Evolutionary conservation across 805 yeast genomes (phyloP).

Genomic region (Sugiyamaella boreocaroliniensis): DNA sequence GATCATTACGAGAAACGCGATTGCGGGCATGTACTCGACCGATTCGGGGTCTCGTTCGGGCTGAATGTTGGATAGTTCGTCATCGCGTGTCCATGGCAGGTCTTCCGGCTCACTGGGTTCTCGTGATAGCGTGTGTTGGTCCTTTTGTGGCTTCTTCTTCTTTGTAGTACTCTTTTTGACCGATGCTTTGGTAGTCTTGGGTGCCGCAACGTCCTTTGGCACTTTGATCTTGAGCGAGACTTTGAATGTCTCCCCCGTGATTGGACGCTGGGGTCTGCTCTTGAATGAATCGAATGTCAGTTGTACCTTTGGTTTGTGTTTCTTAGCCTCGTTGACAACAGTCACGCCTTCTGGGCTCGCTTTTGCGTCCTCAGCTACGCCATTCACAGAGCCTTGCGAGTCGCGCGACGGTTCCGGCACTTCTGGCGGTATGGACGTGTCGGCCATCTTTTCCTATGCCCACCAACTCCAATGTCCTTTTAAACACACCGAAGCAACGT

Average conservation of each 20-base stretch:
- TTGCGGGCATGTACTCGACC: conserved; percentile 19
- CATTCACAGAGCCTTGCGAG: no score
- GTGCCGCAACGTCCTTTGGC: background rate
- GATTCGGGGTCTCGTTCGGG: conserved; percentile 18
- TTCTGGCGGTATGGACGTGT: no score
- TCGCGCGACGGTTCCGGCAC: no score
- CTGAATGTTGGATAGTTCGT: conserved; percentile 21
- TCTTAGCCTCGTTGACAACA: background rate
- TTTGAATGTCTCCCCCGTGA: background rate
- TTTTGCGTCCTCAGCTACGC: no score
- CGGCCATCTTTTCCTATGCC: no score
- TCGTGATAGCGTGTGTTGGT: conserved; percentile 11
- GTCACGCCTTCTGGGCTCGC: no score
- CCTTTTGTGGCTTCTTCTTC: conserved; percentile 10
- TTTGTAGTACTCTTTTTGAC: conserved; percentile 2
- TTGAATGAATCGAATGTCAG: conserved; percentile 2
- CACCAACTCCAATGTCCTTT: no score
- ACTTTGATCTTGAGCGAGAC: conserved; percentile 2
- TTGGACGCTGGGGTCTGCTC: background rate
- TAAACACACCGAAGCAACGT: no score
- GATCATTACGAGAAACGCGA: conserved; percentile 30
- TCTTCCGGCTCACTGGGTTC: conserved; percentile 27
- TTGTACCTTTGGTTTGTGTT: background rate
- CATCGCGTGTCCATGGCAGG: conserved; percentile 22
- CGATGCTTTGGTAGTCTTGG: background rate